Conservation (phyloP, 169 alveolate genomes). For the Eimeria necatrix region DNA sequence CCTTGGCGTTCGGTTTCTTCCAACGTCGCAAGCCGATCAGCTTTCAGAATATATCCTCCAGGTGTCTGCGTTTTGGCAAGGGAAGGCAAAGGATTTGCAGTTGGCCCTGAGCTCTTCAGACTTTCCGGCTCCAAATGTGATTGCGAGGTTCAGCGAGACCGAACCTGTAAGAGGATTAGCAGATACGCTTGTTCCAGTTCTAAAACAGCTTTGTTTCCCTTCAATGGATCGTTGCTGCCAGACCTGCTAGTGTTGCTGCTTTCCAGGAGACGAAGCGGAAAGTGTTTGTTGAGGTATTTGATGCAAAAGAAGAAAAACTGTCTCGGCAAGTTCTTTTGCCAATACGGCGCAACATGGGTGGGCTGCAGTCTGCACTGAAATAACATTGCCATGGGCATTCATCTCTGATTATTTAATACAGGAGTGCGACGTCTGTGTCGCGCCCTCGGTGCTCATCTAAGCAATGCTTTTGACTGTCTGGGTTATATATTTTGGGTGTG, state of each 20-base stretch:
- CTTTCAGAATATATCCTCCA: constrained; percentile 38
- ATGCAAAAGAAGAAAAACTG: constrained; percentile 25
- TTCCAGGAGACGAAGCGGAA: constrained; percentile 10
- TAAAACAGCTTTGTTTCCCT: too few species aligned
- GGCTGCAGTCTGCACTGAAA: not conserved
- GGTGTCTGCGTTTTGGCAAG: constrained; percentile 77
- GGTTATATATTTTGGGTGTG: too few species aligned
- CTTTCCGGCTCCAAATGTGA: constrained; percentile 73
- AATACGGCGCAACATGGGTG: constrained; percentile 56
- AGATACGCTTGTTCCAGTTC: not conserved
- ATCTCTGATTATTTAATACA: too few species aligned
- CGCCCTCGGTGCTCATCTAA: too few species aligned
- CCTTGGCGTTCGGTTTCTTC: constrained; percentile 62
- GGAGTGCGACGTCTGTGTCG: too few species aligned
- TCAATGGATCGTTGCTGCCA: not conserved
- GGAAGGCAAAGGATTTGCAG: constrained; percentile 49
- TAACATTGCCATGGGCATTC: too few species aligned
- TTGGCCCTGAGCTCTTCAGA: constrained; percentile 45
- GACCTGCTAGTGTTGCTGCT: not conserved
- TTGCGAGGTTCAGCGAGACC: constrained; percentile 59
- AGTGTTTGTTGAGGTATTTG: constrained; percentile 9
- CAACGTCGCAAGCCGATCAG: constrained; percentile 14
- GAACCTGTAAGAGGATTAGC: constrained; percentile 24
- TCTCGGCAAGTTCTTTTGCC: constrained; percentile 24
- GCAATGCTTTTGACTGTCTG: too few species aligned